phyloP scores from a whole-genome alignment of 2,329 filamentous ascomycete species.

The Aspergillus japonicus region DNA sequence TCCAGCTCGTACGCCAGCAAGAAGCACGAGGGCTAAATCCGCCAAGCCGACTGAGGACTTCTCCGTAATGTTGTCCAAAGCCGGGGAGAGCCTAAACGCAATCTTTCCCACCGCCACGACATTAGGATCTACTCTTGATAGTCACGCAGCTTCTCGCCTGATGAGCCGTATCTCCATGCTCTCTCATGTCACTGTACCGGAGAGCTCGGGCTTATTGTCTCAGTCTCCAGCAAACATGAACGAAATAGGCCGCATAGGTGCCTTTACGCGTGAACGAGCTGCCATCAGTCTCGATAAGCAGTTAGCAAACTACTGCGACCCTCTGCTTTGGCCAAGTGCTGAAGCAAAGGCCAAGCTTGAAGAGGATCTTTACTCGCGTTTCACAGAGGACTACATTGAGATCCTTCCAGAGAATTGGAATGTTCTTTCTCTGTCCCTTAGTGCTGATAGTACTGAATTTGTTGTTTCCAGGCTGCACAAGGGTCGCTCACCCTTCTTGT shows the following conservation, averaged over 20 bases:
- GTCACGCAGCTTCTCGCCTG: slow-evolving; percentile 38
- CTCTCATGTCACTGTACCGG: slow-evolving; percentile 41
- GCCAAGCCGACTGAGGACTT: slow-evolving; percentile 37
- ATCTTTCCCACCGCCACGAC: slow-evolving; percentile 35
- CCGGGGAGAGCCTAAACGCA: slow-evolving; percentile 33
- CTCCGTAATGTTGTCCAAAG: slow-evolving; percentile 36
- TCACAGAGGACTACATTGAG: slow-evolving; percentile 79
- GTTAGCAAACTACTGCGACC: slow-evolving; percentile 43
- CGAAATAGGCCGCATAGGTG: slow-evolving; percentile 43
- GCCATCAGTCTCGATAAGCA: slow-evolving; percentile 48
- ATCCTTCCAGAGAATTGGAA: slow-evolving; percentile 82
- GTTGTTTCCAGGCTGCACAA: slow-evolving; percentile 82
- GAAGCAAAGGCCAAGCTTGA: slow-evolving; percentile 18
- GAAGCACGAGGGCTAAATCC: slow-evolving; percentile 27
- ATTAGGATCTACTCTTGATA: slow-evolving; percentile 41
- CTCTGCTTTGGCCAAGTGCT: slow-evolving; percentile 51
- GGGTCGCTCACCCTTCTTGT: slow-evolving; percentile 74
- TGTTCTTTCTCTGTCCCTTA: slow-evolving; percentile 79
- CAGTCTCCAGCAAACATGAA: slow-evolving; percentile 40
- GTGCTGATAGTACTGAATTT: slow-evolving; percentile 77
- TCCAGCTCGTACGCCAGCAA: slow-evolving; percentile 26
- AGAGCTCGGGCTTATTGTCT: slow-evolving; percentile 24
- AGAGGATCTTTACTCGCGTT: slow-evolving; percentile 55
- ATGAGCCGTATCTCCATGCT: slow-evolving; percentile 45
- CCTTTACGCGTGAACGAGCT: slow-evolving; percentile 41